phyloP scores from a whole-genome alignment of 306 rosid species.

The Prosopis cineraria region DNA sequence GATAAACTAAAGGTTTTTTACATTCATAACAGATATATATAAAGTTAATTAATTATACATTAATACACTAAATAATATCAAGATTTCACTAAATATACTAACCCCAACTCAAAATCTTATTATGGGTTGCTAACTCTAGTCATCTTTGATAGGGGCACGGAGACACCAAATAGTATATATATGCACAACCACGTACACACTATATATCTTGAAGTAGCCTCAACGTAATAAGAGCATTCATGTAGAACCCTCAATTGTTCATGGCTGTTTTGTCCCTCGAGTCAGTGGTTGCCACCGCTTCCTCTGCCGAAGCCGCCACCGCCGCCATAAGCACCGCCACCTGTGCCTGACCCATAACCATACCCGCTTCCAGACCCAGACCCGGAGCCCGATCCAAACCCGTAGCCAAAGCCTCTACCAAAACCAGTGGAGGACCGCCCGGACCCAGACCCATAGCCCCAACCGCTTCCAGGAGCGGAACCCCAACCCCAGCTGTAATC shows the following conservation, averaged over 20 bases:
- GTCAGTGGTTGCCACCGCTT: conserved; percentile 14
- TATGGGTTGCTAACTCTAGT: neutral
- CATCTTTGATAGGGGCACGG: too few species aligned
- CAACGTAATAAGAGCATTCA: neutral
- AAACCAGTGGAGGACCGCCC: conserved; percentile 62
- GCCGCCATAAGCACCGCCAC: neutral
- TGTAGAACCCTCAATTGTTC: conserved; percentile 23
- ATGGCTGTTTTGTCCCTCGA: conserved; percentile 38
- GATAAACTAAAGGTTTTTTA: too few species aligned
- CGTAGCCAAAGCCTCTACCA: conserved; percentile 65
- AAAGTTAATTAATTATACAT: too few species aligned
- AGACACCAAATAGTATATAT: neutral
- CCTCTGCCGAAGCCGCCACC: neutral
- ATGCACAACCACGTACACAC: neutral
- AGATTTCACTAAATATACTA: neutral
- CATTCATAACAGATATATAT: too few species aligned
- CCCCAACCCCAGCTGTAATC: conserved; percentile 93
- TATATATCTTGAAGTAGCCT: neutral
- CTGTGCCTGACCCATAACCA: conserved; percentile 50
- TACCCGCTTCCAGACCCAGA: conserved; percentile 47
- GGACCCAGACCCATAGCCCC: conserved; percentile 83
- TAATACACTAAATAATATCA: neutral
- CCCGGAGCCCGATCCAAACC: conserved; percentile 55
- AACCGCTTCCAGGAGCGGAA: conserved; percentile 63
- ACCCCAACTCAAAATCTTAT: neutral